Percentiles rank a stretch among this genome's conserved stretches.
Conservation (phyloP, 768 basidiomycete genomes). For the Cubamyces lactineus region DNA sequence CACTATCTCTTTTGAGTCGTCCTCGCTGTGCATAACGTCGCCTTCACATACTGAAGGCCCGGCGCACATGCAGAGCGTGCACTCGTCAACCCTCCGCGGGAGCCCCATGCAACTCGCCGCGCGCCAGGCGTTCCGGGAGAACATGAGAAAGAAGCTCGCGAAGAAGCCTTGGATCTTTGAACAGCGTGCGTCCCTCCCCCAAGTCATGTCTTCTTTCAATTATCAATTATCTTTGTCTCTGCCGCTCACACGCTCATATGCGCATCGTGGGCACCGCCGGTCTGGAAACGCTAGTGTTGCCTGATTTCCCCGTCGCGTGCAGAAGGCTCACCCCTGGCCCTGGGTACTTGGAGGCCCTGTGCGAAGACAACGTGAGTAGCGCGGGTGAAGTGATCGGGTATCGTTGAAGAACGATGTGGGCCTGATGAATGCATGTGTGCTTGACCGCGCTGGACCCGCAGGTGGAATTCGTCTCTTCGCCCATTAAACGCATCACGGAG, state of each 20-base stretch:
- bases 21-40: neutral
- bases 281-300: conserved; percentile 48
- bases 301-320: conserved; percentile 60
- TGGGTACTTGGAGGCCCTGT: conserved; percentile 68
- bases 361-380: conserved; percentile 56
- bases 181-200: conserved; percentile 41
- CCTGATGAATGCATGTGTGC: neutral
- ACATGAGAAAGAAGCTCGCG: conserved; percentile 53
- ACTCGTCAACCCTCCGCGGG: conserved; percentile 43
- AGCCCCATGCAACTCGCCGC: conserved; percentile 42
- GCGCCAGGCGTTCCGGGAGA: conserved; percentile 41
- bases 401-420: too few species aligned
- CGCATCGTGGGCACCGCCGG: neutral
- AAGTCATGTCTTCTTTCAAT: too few species aligned
- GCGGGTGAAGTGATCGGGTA: too few species aligned
- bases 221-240: conserved; percentile 2
- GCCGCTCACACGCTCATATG: neutral
- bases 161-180: conserved; percentile 67
- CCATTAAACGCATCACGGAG: conserved; percentile 54
- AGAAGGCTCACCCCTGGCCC: conserved; percentile 69
- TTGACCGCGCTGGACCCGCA: conserved; percentile 22
- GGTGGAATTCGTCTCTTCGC: conserved; percentile 56
- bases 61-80: conserved; percentile 41
- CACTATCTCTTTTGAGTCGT: neutral
- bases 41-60: neutral